Evolutionary conservation across 345 rosid genomes (phyloP), one percentile per base, ranked within the genome.

Genomic region (Odontarrhena argentea): DNA sequence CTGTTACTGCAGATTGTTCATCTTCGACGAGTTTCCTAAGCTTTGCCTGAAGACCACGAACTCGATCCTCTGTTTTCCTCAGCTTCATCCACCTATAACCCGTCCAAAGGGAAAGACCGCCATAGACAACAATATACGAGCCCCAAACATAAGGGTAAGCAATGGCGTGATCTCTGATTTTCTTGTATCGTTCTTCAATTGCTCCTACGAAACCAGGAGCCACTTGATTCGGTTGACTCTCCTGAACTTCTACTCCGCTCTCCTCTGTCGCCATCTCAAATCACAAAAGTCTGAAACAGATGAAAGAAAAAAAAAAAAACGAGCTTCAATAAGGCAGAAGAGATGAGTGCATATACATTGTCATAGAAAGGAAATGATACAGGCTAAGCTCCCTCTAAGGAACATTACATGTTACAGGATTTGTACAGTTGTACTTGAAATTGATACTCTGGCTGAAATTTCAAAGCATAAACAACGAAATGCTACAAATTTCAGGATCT

Each of bases 91-190:
- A 88, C 63, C 99, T 76, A 65, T 91, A 91, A 9, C 84, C 49
- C 6, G 76, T 63, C 94, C 94, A 93, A 34, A 88, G 84, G 55
- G 67, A 82, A 14, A 91, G 82, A 55, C 91, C 91, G 6, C 99
- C 99, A 30, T 93, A 93, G 28, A 91, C 97, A 55, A 87, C 76
- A 2, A 79, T 82, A 52, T 90, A 93, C 0, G 98, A 93, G 54
- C 81, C 97, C 98, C 98, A 93, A 22, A 91, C 97, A 24, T 83
- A 93, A 3, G 96, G 97, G 64, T 83, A 92, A 46, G 91, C 81
- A 80, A 87, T 88, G 0, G 95, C 92, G 38, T 92, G 77, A 77
- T 89, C 95, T 70, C 76, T 89, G 53, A 84, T 78, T 70, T 86
- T 81, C 65, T 63, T 66, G 79, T 85, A 92, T 28, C 67, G 84